These are phyloP conservation scores for Pogostemon cablin DNA, from an alignment of 257 asterid genomes.

Conservation along the genomic window DNA sequence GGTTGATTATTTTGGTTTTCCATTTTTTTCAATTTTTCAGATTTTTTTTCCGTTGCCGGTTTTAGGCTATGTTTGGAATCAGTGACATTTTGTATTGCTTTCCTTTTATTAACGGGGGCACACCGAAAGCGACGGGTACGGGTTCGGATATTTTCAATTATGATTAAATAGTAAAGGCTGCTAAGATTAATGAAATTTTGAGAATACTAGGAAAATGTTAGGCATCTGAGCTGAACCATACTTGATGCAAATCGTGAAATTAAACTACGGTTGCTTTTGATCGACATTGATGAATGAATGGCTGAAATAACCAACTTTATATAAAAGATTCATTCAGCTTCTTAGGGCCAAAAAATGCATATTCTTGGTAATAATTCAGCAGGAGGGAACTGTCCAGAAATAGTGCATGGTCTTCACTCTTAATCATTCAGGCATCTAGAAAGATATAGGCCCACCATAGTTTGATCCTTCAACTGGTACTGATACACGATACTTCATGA, in stretches of 20 bases:
- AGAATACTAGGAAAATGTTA: too few species aligned
- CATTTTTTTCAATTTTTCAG: slow-evolving; percentile 23
- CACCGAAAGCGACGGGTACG: slow-evolving; percentile 24
- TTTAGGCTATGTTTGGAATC: slow-evolving; percentile 13
- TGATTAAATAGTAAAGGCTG: too few species aligned
- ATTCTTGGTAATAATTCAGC: not conserved
- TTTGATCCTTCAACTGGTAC: not conserved
- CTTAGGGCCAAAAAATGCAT: not conserved
- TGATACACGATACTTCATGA: not conserved
- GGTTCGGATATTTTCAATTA: slow-evolving; percentile 15
- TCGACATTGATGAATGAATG: too few species aligned
- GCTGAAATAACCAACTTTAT: too few species aligned
- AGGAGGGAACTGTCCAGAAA: not conserved
- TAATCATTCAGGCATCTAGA: slow-evolving; percentile 1
- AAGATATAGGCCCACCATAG: not conserved
- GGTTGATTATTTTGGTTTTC: slow-evolving; percentile 32
- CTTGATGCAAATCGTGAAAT: too few species aligned
- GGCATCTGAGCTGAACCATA: too few species aligned
- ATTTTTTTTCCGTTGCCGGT: not conserved
- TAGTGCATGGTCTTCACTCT: not conserved
- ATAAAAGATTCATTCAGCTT: too few species aligned
- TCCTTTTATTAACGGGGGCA: not conserved
- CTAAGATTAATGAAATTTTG: too few species aligned
- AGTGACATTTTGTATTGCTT: not conserved
- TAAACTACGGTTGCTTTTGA: too few species aligned